These are phyloP conservation scores for Tillandsia leiboldiana DNA, from an alignment of 176 grass and related monocot species.

Conservation along the genomic window DNA sequence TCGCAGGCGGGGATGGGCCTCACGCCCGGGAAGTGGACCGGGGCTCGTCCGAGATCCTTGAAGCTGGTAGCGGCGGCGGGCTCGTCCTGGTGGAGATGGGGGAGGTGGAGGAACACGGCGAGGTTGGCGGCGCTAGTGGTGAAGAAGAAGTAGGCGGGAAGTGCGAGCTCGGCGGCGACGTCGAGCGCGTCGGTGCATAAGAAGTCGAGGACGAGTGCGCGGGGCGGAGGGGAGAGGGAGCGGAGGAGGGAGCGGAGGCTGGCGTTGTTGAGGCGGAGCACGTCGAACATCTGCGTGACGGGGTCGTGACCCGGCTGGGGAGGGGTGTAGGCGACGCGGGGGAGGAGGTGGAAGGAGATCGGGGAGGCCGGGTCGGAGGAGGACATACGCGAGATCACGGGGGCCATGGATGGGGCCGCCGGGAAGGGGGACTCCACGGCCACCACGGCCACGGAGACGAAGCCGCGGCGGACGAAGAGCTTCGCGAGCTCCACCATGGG, in stretches of 20 bases:
- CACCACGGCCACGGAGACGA: slow-evolving; percentile 23
- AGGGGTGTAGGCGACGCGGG: background rate
- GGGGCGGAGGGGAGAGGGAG: slow-evolving; percentile 5
- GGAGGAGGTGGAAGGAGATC: slow-evolving; percentile 22
- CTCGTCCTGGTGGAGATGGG: background rate
- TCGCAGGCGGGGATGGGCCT: slow-evolving; percentile 22
- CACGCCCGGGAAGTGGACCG: slow-evolving; percentile 28
- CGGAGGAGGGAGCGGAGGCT: slow-evolving; percentile 28
- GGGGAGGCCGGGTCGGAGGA: slow-evolving; percentile 11
- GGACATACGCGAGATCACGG: slow-evolving; percentile 15
- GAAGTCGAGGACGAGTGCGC: slow-evolving; percentile 34
- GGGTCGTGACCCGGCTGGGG: background rate
- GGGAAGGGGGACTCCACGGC: slow-evolving; percentile 12
- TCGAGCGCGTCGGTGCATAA: slow-evolving; percentile 31
- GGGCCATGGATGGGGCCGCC: background rate
- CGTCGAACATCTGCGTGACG: slow-evolving; percentile 5
- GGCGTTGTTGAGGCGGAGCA: slow-evolving; percentile 10
- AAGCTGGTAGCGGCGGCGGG: background rate
- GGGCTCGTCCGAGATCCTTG: slow-evolving; percentile 15
- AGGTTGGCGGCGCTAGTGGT: slow-evolving; percentile 17
- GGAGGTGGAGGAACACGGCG: slow-evolving; percentile 12
- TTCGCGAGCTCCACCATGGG: slow-evolving; percentile 38
- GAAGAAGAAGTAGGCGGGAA: slow-evolving; percentile 40
- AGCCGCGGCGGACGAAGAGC: slow-evolving; percentile 21
- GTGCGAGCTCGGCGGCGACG: slow-evolving; percentile 30